Base-by-base conservation (phyloP, 1,284 basidiomycete genomes). In the Volvariella volvacea region DNA sequence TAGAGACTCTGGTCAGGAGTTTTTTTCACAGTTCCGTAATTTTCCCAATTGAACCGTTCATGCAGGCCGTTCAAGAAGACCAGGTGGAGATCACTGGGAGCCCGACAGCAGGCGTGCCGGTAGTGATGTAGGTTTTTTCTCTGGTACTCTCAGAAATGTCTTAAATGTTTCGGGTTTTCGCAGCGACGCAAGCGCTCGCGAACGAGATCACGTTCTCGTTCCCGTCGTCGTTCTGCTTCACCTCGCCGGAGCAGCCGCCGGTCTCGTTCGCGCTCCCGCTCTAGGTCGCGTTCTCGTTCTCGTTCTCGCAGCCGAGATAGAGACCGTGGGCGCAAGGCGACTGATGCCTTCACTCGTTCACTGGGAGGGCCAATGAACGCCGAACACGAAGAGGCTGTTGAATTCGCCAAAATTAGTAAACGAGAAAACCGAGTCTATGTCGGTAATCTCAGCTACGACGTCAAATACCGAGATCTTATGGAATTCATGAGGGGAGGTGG, bases 401-500 rank as follows among this genome's bases (percentile, higher is more conserved):
- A 91, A 60, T 91, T 92, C 55, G 84, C 91, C 57, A 92, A 94
- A 66, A 78, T 85, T 59, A 92, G 88, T 82, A 90, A 94, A 75
- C 83, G 92, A 74, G 93, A 98, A 74, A 94, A 97, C 68, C 80
- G 95, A 53, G 92, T 98, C 58, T 98, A 99, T 62, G 92, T 98
- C 64, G 95, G 94, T 61, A 98, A 98, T 67, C 80, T 98, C 67
- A 89, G 87, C 62, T 98, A 96, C 76, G 90, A 94, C 66, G 90
- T 93, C 80, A 94, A 88, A 71, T 96, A 94, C 73, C 83, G 89
- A 69, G 92, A 96, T 73, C 77, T 98, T 70, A 92, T 93, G 79
- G 88, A 93, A 83, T 95, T 94, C 64, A 94, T 95, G 91, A 79
- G 87, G 83, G 89, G 90, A 92, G 92, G 93, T 96, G 89, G 84